Percentiles rank a stretch among this genome's conserved stretches.
Conservation (phyloP, 371 early-diverging fungal genomes). For the Haplosporangium sp. region DNA sequence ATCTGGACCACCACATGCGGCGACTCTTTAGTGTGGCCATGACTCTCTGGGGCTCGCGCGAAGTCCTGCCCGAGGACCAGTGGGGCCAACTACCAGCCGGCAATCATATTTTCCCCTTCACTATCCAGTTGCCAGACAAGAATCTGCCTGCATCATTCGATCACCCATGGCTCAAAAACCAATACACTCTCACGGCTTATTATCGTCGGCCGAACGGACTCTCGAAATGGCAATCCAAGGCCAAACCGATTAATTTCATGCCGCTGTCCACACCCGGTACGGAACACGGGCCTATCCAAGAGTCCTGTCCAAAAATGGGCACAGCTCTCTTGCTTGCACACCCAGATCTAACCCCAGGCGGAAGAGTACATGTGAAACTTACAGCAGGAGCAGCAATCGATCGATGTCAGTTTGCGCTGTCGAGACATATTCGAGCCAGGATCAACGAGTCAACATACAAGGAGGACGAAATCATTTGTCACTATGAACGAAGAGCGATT, state of each 20-base stretch:
- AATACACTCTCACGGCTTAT: conserved; percentile 51
- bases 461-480: conserved; percentile 54
- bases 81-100: conserved; percentile 50
- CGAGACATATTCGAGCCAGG: conserved; percentile 53
- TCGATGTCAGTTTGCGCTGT: conserved; percentile 50
- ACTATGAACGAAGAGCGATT: conserved; percentile 49
- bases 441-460: conserved; percentile 48
- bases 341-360: conserved; percentile 52
- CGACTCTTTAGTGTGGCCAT: conserved; percentile 54
- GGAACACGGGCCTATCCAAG: conserved; percentile 52
- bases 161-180: conserved; percentile 55
- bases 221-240: conserved; percentile 55
- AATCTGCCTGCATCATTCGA: conserved; percentile 55
- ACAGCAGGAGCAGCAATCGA: conserved; percentile 53
- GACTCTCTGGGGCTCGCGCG: conserved; percentile 52
- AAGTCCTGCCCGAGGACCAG: conserved; percentile 42
- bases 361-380: conserved; percentile 42
- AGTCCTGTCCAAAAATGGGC: conserved; percentile 52
- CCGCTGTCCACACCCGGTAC: conserved; percentile 47
- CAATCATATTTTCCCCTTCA: conserved; percentile 54
- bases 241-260: conserved; percentile 54
- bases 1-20: conserved; percentile 53
- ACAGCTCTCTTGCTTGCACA: conserved; percentile 45
- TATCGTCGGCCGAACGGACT: conserved; percentile 52
- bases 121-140: conserved; percentile 51